Evolutionary conservation across 768 basidiomycete species (phyloP), one percentile per base, ranked within the genome.

Genomic region (Postia placenta): DNA sequence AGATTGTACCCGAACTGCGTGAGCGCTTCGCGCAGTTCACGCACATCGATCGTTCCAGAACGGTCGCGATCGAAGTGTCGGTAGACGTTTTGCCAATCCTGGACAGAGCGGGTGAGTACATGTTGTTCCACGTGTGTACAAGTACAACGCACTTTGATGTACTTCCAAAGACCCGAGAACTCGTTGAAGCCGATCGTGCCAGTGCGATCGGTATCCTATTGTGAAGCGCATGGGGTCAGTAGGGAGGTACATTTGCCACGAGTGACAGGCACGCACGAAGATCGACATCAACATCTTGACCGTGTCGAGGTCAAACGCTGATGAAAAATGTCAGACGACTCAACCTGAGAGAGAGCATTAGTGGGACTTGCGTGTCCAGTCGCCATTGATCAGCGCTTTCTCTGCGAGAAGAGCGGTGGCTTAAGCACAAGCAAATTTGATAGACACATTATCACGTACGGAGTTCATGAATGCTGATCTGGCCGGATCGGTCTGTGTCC

Each of bases 81-180:
- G 73, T 90, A 92, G 48, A 88, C 81, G 49, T 80, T 80, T 68
- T 90, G 87, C 89, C 88, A 91, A 64, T 91, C 87, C 77, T 81
- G 42, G 4, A 33, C 9, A 15, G 4, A 17, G 30, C 14, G 30
- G 17, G 40, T 23, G 25, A 28, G 26, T 44, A 25, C 42, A 11
- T 9, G 42, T 9, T 25, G 20, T 25, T 45, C 26, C 22, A 26
- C 22, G 19, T 6, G 38, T 39, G 7, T 17, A 9, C 22, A 7
- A n/a, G 15, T 24, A 37, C 5, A 22, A 38, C 60, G 25, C 41
- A 70, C 79, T 68, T 85, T 82, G 77, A 89, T 81, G 65, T 87
- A 89, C 59, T 85, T 83, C 84, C 85, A 92, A 20, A 90, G 76
- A 3, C 85, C 86, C 39, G 76, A 59, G 60, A 91, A 92, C 80